Conservation (phyloP, 768 basidiomycete genomes). For the Trametes cingulata region DNA sequence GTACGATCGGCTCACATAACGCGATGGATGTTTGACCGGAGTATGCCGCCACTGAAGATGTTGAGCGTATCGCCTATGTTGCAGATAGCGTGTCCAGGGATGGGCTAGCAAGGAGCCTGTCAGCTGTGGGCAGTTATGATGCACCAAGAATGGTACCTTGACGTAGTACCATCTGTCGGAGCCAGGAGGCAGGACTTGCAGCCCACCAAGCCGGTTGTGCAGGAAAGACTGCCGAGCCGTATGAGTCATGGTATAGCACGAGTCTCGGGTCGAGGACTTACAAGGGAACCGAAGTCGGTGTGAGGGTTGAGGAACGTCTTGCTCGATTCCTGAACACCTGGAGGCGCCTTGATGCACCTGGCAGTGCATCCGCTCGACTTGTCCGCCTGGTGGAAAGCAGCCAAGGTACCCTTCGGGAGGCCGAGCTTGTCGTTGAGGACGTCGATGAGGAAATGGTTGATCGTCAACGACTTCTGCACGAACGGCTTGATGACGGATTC, state of each 20-base stretch:
- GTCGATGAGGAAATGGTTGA: slow-evolving; percentile 33
- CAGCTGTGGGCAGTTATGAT: background rate
- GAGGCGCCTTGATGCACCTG: slow-evolving; percentile 36
- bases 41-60: slow-evolving; percentile 63
- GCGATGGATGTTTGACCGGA: slow-evolving; percentile 66
- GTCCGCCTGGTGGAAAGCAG: slow-evolving; percentile 27
- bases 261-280: slow-evolving; percentile 17
- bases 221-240: slow-evolving; percentile 53
- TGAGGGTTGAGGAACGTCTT: slow-evolving; percentile 35
- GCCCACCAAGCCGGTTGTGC: slow-evolving; percentile 67
- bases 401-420: slow-evolving; percentile 33
- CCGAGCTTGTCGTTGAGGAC: slow-evolving; percentile 36
- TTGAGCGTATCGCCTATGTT: slow-evolving; percentile 56
- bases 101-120: slow-evolving; percentile 22
- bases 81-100: slow-evolving; percentile 37
- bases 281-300: slow-evolving; percentile 39
- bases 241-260: too few relatives aligned
- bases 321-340: slow-evolving; percentile 21
- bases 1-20: slow-evolving; percentile 46
- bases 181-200: slow-evolving; percentile 67
- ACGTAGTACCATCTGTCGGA: slow-evolving; percentile 66
- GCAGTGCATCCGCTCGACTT: slow-evolving; percentile 35
- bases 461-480: slow-evolving; percentile 30
- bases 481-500: slow-evolving; percentile 31
- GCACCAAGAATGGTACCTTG: slow-evolving; percentile 39